phyloP scores from a whole-genome alignment of 2,329 filamentous ascomycete species.

The Leptographium wingfieldii region DNA sequence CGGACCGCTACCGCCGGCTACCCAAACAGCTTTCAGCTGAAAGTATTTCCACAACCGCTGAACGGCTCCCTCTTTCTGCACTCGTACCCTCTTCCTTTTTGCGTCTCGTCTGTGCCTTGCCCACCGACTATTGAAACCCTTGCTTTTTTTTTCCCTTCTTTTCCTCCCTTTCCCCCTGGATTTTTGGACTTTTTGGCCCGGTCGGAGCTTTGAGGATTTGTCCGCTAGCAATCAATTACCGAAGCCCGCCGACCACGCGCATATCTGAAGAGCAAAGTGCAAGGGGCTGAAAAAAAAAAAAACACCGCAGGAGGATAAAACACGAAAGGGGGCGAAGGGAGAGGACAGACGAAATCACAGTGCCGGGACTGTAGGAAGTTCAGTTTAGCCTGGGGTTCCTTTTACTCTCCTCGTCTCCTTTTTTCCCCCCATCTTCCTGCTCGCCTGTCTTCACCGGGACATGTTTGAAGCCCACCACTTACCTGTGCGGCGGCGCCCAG shows the following conservation, averaged over 20 bases:
- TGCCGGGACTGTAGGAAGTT: neutral
- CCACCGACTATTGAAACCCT: neutral
- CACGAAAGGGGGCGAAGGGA: neutral
- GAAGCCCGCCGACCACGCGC: neutral
- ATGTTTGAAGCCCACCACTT: slow-evolving; percentile 20
- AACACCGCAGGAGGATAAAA: neutral
- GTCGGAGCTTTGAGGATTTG: neutral
- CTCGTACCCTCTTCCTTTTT: neutral
- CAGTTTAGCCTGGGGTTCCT: neutral
- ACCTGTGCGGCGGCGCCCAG: slow-evolving; percentile 17
- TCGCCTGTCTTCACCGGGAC: slow-evolving; percentile 3
- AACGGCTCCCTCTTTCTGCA: neutral
- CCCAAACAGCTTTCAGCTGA: slow-evolving; percentile 3
- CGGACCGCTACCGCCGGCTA: neutral
- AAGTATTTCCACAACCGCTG: neutral
- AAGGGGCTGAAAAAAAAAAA: neutral
- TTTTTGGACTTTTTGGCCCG: neutral
- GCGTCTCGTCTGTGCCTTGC: neutral
- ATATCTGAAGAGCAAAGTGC: neutral
- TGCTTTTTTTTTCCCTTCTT: no score
- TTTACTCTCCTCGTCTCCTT: neutral
- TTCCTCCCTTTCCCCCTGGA: neutral
- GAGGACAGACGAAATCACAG: neutral
- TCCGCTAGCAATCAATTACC: neutral
- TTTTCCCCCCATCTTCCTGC: neutral